These are phyloP conservation scores for Parasitella parasitica DNA, from an alignment of 371 early-diverging fungal species.

Conservation along the genomic window DNA sequence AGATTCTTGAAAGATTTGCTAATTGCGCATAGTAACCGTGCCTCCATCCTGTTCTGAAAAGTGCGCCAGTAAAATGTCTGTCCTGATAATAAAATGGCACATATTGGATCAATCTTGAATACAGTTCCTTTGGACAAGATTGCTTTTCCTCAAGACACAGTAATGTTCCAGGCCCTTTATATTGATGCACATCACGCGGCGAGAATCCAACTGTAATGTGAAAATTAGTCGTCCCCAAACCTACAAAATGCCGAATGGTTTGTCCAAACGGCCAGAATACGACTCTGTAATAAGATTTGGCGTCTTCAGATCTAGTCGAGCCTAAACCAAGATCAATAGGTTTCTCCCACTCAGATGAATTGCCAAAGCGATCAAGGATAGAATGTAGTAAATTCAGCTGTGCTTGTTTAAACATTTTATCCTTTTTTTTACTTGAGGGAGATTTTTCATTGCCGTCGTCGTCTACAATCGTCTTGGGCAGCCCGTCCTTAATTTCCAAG, in stretches of 20 bases:
- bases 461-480: not conserved
- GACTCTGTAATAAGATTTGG: slow-evolving; percentile 15
- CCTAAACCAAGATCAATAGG: slow-evolving; percentile 29
- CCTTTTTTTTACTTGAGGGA: not conserved
- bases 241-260: slow-evolving; percentile 1
- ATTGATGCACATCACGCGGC: slow-evolving; percentile 22
- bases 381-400: not conserved
- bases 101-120: not conserved
- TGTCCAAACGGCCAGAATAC: slow-evolving; percentile 29
- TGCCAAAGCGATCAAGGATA: not conserved
- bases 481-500: not conserved
- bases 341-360: not conserved
- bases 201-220: slow-evolving; percentile 26
- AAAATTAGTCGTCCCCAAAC: slow-evolving; percentile 8
- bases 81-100: slow-evolving; percentile 9
- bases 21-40: not conserved
- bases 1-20: not conserved
- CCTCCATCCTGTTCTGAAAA: not conserved
- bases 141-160: slow-evolving; percentile 1
- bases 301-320: not conserved
- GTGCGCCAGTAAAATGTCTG: not conserved
- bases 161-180: slow-evolving; percentile 26
- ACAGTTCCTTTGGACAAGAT: not conserved
- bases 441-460: not conserved
- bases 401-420: not conserved